phyloP scores from a whole-genome alignment of 305 asterid genomes.

The Solanum aculeatissimum region DNA sequence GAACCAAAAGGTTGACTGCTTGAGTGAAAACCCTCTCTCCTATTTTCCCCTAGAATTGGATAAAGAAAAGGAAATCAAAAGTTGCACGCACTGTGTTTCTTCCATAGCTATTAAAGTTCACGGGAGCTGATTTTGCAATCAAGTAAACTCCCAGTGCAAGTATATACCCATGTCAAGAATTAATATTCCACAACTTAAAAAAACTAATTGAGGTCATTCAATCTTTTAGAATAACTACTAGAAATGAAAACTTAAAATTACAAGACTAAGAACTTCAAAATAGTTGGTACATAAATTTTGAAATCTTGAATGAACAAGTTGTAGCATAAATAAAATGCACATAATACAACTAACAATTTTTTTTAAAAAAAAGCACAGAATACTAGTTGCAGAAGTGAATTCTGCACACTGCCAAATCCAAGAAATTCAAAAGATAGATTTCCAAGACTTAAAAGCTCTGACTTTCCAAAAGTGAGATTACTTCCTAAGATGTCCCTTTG shows the following conservation, averaged over 20 bases:
- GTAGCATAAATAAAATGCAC: not conserved
- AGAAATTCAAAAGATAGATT: not conserved
- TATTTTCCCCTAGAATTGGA: constrained; percentile 19
- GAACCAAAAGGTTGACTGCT: constrained; percentile 13
- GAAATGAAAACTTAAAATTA: not conserved
- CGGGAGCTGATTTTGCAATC: not conserved
- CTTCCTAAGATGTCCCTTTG: not conserved
- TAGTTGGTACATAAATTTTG: not conserved
- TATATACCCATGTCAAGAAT: not conserved
- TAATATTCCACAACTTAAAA: not conserved
- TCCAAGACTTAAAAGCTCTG: not conserved
- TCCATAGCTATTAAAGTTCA: not conserved
- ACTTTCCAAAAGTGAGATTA: not conserved
- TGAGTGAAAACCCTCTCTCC: constrained; percentile 14
- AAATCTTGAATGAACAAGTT: not conserved
- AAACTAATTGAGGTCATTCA: not conserved
- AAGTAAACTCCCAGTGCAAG: not conserved
- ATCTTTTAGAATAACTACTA: not conserved
- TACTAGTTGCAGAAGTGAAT: not conserved
- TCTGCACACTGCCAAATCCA: not conserved
- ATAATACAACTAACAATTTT: not conserved
- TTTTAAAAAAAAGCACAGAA: not conserved
- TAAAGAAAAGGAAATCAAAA: not conserved
- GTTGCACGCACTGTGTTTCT: not conserved
- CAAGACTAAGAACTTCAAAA: not conserved